These are phyloP conservation scores for Silene uniflora DNA, from an alignment of 148 eudicot genomes.

Conservation along the genomic window DNA sequence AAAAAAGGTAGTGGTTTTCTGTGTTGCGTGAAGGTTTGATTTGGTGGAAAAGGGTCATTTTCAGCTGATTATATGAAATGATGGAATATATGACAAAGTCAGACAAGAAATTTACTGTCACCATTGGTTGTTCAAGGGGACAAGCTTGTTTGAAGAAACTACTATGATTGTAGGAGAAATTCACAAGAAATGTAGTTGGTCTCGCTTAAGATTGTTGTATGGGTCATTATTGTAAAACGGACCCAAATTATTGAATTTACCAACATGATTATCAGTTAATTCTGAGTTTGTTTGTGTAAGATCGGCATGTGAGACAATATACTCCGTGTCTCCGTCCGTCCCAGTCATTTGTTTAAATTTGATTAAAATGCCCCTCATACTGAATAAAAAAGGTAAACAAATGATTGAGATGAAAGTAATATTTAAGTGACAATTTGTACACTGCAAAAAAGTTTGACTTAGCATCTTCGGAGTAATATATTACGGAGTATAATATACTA, in stretches of 20 bases:
- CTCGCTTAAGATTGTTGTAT: not conserved
- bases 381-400: too few species aligned
- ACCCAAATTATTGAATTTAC: not conserved
- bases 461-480: too few species aligned
- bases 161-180: slow-evolving; percentile 16
- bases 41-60: slow-evolving; percentile 21
- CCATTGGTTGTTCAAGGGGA: slow-evolving; percentile 8
- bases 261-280: not conserved
- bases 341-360: too few species aligned
- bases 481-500: not conserved
- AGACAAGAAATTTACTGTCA: slow-evolving; percentile 7
- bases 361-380: too few species aligned
- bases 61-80: slow-evolving; percentile 12
- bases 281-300: not conserved
- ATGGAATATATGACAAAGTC: slow-evolving; percentile 2
- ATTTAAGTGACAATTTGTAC: not conserved
- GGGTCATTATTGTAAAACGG: not conserved
- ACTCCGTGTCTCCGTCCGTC: too few species aligned
- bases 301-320: too few species aligned
- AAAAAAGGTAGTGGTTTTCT: not conserved
- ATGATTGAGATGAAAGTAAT: too few species aligned
- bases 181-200: not conserved
- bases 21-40: slow-evolving; percentile 16
- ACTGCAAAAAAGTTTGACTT: slow-evolving; percentile 10
- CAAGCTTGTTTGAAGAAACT: slow-evolving; percentile 14